phyloP scores from a whole-genome alignment of 495 filamentous ascomycete species.

The Podospora appendiculata region DNA sequence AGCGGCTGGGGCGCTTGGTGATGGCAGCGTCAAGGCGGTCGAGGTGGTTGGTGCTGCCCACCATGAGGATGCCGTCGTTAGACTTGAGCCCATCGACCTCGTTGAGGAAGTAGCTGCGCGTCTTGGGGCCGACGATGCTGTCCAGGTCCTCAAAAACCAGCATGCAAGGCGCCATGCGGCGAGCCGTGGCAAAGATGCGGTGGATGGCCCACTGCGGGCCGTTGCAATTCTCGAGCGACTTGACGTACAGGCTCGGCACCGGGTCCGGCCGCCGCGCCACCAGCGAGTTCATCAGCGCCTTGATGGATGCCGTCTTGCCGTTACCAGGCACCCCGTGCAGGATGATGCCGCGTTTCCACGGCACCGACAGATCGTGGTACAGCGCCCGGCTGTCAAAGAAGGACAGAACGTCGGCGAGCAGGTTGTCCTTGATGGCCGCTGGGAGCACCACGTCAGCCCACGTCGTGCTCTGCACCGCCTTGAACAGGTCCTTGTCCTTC shows the following conservation, averaged over 20 bases:
- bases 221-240: conserved; percentile 28
- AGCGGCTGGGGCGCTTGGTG: conserved; percentile 50
- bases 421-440: conserved; percentile 40
- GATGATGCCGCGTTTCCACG: conserved; percentile 51
- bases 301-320: conserved; percentile 54
- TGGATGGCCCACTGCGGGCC: conserved; percentile 40
- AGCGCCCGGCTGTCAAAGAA: conserved; percentile 46
- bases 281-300: conserved; percentile 48
- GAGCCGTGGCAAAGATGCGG: conserved; percentile 42
- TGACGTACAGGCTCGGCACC: conserved; percentile 49
- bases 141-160: conserved; percentile 62
- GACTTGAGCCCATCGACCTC: conserved; percentile 61
- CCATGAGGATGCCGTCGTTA: conserved; percentile 60
- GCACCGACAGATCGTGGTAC: conserved; percentile 44
- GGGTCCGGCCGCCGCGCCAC: conserved; percentile 15
- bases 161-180: conserved; percentile 43
- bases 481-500: conserved; percentile 43
- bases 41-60: conserved; percentile 57
- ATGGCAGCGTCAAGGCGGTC: conserved; percentile 55
- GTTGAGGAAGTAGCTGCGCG: conserved; percentile 61
- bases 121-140: conserved; percentile 44
- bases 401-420: conserved; percentile 43
- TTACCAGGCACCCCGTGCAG: conserved; percentile 46
- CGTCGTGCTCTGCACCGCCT: conserved; percentile 41
- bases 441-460: conserved; percentile 57